Base-by-base conservation (phyloP, 169 alveolate species). In the Eimeria necatrix region DNA sequence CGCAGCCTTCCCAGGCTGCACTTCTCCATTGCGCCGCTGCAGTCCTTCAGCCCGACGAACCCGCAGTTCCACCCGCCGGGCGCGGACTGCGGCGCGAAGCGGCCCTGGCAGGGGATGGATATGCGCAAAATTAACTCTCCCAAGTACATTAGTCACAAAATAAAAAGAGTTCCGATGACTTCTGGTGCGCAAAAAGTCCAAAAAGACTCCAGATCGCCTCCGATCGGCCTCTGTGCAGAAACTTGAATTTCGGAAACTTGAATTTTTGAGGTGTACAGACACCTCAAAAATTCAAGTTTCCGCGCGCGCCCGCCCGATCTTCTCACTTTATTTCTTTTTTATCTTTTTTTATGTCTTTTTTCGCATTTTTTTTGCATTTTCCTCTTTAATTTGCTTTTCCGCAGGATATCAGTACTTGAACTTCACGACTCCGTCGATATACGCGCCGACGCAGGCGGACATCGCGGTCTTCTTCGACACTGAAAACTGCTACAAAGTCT, bases 91-190 rank as follows among this genome's bases (percentile, higher is more conserved):
- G 74, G 73, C 24, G 87, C 94, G 24, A 74, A 74, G 87, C 59
- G 52, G 7, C 94, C 94, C 12, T 71, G 83, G 74, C 87, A 89
- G 52, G 94, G 94, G 22, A 51, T 89, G 87, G 94, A 89, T 51
- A 89, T 89, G 94, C 94, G 94, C 48, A 89, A 89, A 32, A 89
- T 89, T 53, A 32, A 52, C 94, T 74, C 81, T 10, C 87, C 70
- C 76, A 89, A 89, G 26, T 89, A 53, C 52, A 51, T 89, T 12
- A 70, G 87, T 61, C 94, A 74, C 7, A 68, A 49, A 56, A 64
- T 76, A 8, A 71, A 86, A 0, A n/a, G 94, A 18, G 94, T 89
- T 4, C 94, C 94, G 8, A 56, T 61, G 78, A 89, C 73, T n/a
- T 89, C 94, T 20, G 94, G 94, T 89, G 53, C 16, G 49, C 51